phyloP scores from a whole-genome alignment of 73 alveolate genomes.

The Urostyla sp. region DNA sequence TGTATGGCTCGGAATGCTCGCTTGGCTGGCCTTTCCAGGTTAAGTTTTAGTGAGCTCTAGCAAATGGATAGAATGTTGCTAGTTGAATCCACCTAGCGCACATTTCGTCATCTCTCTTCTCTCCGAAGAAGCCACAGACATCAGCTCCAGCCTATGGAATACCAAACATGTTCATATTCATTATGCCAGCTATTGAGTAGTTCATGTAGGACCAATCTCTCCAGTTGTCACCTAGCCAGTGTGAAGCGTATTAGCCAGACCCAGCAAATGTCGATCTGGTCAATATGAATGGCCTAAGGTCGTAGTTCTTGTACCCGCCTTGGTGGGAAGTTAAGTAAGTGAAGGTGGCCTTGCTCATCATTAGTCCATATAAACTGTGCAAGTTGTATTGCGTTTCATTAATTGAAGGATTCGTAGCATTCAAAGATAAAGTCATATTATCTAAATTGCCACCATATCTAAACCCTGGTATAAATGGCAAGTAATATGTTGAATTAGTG shows the following conservation, averaged over 20 bases:
- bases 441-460: conserved; percentile 43
- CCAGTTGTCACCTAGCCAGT: conserved; percentile 88
- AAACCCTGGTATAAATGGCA: conserved; percentile 51
- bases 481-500: not conserved
- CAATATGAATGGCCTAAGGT: conserved; percentile 84
- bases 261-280: conserved; percentile 89
- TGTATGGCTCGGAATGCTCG: conserved; percentile 50
- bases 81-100: conserved; percentile 91
- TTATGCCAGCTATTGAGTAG: conserved; percentile 82
- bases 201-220: conserved; percentile 75
- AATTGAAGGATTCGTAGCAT: conserved; percentile 52
- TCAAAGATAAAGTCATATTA: conserved; percentile 29
- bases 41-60: conserved; percentile 81
- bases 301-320: conserved; percentile 21
- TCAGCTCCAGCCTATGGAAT: conserved; percentile 93
- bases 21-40: not conserved
- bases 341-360: conserved; percentile 73
- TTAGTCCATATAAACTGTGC: conserved; percentile 78
- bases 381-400: conserved; percentile 56
- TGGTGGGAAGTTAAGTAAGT: conserved; percentile 54
- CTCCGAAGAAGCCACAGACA: conserved; percentile 87
- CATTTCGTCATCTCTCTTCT: conserved; percentile 71
- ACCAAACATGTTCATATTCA: conserved; percentile 92
- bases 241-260: conserved; percentile 87
- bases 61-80: conserved; percentile 87